Evolutionary conservation across 2,329 filamentous ascomycete species (phyloP).

Genomic region (Trichoderma arundinaceum): DNA sequence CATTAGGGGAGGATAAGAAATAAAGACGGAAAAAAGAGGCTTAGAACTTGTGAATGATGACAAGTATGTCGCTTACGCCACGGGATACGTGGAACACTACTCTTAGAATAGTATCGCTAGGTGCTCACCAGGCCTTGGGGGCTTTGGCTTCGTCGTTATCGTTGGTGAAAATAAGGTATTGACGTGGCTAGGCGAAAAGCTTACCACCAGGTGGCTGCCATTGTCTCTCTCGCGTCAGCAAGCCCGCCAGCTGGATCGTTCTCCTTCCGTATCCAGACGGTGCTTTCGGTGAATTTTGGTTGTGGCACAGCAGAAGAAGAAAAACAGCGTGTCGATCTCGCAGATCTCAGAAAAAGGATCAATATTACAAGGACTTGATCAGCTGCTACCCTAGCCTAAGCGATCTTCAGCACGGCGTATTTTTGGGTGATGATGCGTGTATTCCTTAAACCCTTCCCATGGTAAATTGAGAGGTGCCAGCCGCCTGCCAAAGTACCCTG

Average conservation of each 20-base stretch:
- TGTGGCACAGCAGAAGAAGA: too few species aligned
- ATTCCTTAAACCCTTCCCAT: too few species aligned
- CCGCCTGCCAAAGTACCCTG: background rate
- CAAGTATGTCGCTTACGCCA: too few species aligned
- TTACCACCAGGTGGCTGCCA: background rate
- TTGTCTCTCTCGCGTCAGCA: too few species aligned
- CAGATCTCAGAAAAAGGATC: background rate
- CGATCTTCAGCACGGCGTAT: too few species aligned
- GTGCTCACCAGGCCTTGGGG: too few species aligned
- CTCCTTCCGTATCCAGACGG: too few species aligned
- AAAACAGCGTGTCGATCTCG: background rate
- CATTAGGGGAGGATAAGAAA: background rate
- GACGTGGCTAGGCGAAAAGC: background rate
- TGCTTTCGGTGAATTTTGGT: too few species aligned
- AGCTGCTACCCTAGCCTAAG: too few species aligned
- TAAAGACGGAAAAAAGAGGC: background rate
- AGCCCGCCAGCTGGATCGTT: too few species aligned
- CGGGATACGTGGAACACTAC: background rate
- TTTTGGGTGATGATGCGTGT: too few species aligned
- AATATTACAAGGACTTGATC: background rate
- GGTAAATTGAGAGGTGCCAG: background rate
- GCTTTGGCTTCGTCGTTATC: background rate
- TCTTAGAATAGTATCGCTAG: too few species aligned
- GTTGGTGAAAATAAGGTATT: background rate
- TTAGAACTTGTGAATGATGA: background rate